A percentile compares a stretch with the other conserved stretches of the same genome.
These are phyloP conservation scores for Phytopythium aichiense DNA, from an alignment of 352 stramenopile species.

Conservation along the genomic window DNA sequence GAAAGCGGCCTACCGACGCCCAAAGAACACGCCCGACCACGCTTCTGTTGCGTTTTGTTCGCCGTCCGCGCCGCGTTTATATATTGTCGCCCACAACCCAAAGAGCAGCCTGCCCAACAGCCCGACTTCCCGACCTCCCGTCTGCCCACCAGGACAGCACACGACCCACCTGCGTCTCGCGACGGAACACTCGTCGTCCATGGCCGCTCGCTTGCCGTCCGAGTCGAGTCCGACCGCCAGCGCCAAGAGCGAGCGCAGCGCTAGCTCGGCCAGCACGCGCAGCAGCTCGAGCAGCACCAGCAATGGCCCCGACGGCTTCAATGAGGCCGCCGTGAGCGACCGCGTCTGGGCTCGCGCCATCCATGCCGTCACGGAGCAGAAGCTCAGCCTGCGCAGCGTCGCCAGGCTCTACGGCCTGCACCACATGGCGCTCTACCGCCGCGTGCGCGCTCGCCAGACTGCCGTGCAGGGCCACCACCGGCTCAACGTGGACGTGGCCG, in stretches of 20 bases:
- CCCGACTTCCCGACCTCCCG: neutral
- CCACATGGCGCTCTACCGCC: slow-evolving; percentile 56
- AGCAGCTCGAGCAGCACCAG: neutral
- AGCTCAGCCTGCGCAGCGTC: slow-evolving; percentile 52
- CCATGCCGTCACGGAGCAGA: slow-evolving; percentile 58
- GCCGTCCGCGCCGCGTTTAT: neutral
- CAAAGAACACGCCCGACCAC: neutral
- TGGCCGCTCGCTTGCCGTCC: neutral
- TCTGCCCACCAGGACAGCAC: neutral
- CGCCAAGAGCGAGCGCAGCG: slow-evolving; percentile 4
- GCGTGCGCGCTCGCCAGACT: slow-evolving; percentile 34
- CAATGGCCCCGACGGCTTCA: slow-evolving; percentile 10
- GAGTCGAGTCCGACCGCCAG: slow-evolving; percentile 4
- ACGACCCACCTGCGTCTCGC: neutral
- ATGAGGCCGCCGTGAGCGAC: slow-evolving; percentile 23
- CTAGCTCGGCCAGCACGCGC: slow-evolving; percentile 1
- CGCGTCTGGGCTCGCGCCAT: slow-evolving; percentile 60
- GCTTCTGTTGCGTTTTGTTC: slow-evolving; percentile 6
- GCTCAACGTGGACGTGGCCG: neutral
- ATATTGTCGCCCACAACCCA: too few species aligned
- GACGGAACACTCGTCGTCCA: neutral
- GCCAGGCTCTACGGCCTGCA: slow-evolving; percentile 63
- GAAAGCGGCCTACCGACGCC: neutral
- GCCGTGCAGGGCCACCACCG: slow-evolving; percentile 8
- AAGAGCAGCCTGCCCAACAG: too few species aligned